These are phyloP conservation scores for Diddensiella santjacobensis DNA, from an alignment of 805 yeast species.

Conservation along the genomic window DNA sequence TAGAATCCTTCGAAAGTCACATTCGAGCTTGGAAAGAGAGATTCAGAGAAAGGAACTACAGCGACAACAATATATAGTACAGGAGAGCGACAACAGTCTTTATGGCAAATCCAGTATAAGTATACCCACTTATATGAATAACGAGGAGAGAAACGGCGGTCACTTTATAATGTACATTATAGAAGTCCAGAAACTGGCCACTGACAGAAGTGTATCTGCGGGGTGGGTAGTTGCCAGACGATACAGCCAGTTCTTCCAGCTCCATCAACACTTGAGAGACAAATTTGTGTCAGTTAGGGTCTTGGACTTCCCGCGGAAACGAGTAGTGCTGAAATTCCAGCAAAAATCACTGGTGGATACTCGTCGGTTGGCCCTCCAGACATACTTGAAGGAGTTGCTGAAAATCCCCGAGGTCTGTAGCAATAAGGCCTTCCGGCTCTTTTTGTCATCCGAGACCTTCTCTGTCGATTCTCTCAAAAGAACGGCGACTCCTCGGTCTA, in stretches of 20 bases:
- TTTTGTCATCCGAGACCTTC: constrained; percentile 70
- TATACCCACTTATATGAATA: constrained; percentile 48
- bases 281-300: constrained; percentile 48
- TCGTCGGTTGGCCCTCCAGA: constrained; percentile 58
- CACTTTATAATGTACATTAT: constrained; percentile 71
- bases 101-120: constrained; percentile 42
- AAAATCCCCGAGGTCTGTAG: constrained; percentile 66
- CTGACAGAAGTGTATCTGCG: constrained; percentile 45
- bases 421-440: constrained; percentile 66
- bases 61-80: constrained; percentile 76
- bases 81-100: constrained; percentile 74
- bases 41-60: constrained; percentile 69
- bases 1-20: constrained; percentile 64
- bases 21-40: constrained; percentile 62
- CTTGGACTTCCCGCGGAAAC: constrained; percentile 50
- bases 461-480: constrained; percentile 26
- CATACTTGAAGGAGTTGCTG: constrained; percentile 56
- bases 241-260: constrained; percentile 73
- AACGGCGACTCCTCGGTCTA: not conserved
- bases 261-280: constrained; percentile 60
- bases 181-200: constrained; percentile 56
- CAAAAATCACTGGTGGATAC: constrained; percentile 57
- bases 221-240: constrained; percentile 92
- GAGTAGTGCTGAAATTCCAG: constrained; percentile 69
- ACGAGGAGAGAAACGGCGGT: constrained; percentile 45